A percentile compares a stretch with the other conserved stretches of the same genome.
These are phyloP conservation scores for Plasmodium inui DNA, from an alignment of 169 alveolate species.

Conservation along the genomic window DNA sequence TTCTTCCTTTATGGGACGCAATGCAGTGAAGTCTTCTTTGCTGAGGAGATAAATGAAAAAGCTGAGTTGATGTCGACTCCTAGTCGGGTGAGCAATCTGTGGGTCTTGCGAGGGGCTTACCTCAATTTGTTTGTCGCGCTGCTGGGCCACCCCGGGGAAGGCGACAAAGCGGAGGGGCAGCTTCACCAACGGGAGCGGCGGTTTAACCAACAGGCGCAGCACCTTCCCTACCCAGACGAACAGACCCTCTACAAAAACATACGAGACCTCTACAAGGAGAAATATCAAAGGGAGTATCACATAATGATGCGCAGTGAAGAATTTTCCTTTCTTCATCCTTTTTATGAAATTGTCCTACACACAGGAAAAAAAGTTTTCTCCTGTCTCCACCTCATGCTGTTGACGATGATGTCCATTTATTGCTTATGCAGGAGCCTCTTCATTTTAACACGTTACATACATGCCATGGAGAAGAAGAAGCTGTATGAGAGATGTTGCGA, in stretches of 20 bases:
- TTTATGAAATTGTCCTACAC: background rate
- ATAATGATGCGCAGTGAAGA: slow-evolving; percentile 12
- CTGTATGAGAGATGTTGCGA: background rate
- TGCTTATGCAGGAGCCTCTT: slow-evolving; percentile 24
- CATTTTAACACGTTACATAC: slow-evolving; percentile 6
- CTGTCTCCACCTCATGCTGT: slow-evolving; percentile 13
- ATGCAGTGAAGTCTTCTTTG: background rate
- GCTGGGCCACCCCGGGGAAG: background rate
- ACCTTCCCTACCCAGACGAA: background rate
- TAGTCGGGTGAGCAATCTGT: background rate
- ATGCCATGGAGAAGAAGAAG: slow-evolving; percentile 14
- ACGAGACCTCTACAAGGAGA: slow-evolving; percentile 7
- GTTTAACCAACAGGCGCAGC: background rate
- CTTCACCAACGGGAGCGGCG: background rate
- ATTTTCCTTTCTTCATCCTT: background rate
- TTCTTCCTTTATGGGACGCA: slow-evolving; percentile 8
- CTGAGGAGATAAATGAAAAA: background rate
- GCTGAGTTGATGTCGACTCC: background rate
- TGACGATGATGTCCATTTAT: background rate
- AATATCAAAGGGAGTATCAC: slow-evolving; percentile 29
- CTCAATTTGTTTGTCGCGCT: background rate
- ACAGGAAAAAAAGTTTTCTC: background rate
- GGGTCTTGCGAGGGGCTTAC: background rate
- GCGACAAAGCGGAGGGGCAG: background rate
- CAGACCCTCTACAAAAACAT: slow-evolving; percentile 27